Percentiles rank a stretch among this genome's conserved stretches.
These are phyloP conservation scores for Aspergillus texensis DNA, from an alignment of 2,329 filamentous ascomycete species.

Conservation along the genomic window DNA sequence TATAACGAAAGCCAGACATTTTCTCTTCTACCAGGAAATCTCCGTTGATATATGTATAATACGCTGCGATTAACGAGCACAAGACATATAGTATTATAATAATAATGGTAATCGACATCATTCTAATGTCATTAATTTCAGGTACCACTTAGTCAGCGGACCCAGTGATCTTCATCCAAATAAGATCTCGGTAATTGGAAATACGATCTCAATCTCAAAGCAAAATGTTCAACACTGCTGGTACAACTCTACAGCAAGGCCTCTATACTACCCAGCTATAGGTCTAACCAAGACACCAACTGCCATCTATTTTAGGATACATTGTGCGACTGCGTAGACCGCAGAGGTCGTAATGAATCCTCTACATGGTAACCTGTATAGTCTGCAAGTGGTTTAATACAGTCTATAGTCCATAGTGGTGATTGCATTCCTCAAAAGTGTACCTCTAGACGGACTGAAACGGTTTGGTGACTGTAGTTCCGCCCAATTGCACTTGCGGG, in stretches of 20 bases:
- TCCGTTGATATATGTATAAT: not conserved
- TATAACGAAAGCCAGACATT: not conserved
- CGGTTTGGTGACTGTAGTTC: not conserved
- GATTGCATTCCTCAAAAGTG: not conserved
- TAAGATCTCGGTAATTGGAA: not conserved
- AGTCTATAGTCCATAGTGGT: not conserved
- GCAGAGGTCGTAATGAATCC: not conserved
- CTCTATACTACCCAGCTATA: not conserved
- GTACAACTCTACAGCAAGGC: not conserved
- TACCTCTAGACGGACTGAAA: not conserved
- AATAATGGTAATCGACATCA: not conserved
- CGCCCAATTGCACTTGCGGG: not conserved
- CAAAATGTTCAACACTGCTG: not conserved
- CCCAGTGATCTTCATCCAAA: not conserved
- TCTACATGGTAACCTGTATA: not conserved
- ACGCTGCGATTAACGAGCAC: not conserved
- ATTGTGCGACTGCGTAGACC: not conserved
- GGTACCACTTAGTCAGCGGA: not conserved
- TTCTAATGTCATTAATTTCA: not conserved
- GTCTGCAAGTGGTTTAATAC: not conserved
- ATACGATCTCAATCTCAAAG: not conserved
- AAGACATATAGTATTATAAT: not conserved
- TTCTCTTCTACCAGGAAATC: not conserved
- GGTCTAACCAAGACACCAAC: not conserved
- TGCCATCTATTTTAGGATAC: not conserved